Base-by-base conservation (phyloP, 2,329 filamentous ascomycete species). In the Monosporascus ibericus region DNA sequence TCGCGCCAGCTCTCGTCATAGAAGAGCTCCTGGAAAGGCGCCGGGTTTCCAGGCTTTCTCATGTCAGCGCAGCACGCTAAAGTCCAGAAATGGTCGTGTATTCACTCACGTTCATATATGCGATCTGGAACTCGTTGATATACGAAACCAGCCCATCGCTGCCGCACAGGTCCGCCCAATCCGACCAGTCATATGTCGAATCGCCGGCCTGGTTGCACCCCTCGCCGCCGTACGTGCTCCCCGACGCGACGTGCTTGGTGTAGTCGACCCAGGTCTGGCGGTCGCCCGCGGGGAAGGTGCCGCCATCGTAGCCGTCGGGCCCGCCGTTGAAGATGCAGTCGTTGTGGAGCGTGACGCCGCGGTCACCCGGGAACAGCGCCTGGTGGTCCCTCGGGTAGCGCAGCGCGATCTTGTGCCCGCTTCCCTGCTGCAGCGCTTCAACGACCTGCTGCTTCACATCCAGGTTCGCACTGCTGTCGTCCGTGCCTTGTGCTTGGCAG, bases 341-440 rank as follows among this genome's bases (percentile, higher is more conserved):
- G 69, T 70, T 18, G 67, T 72, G 18, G 7, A 68, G 58, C 1
- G 67, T 72, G 1, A 61, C 67, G 3, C 60, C 63, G 37, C 52
- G 47, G 37, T 58, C 49, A 30, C 27, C 48, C 20, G 50, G 24
- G 27, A 47, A 56, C 30, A 58, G 48, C 18, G 30, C 44, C 20
- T 47, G 40, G 50, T 58, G 56, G 40, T 58, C 56, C 14, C 39
- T 38, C 25, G 56, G 56, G 42, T 58, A 56, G 11, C 56, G 54
- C 17, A 58, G 40, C 4, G 56, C 56, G n/a, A 58, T 44, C 44
- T 56, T 58, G 34, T 24, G 20, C 14, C 52, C 56, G 27, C 38
- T 51, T 17, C 20, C 38, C 39, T 24, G 39, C 11, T n/a, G 52
- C 7, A 58, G 52, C 1, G 30, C 25, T 11, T 52, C 52, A 6